Conservation (phyloP, 768 basidiomycete genomes). For the Agrocybe chaxingu region DNA sequence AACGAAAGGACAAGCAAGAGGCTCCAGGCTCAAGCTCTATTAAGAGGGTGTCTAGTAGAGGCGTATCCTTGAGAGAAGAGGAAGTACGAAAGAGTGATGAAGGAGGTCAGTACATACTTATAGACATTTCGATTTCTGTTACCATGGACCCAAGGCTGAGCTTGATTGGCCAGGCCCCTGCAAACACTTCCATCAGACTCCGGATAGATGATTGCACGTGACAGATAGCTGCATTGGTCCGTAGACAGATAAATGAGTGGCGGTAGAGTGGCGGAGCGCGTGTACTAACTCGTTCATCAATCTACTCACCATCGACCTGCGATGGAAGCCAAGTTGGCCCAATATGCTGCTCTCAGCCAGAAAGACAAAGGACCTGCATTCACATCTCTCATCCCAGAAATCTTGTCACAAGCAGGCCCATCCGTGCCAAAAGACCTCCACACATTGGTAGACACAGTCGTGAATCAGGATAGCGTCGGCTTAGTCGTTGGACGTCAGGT, state of each 20-base stretch:
- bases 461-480: slow-evolving; percentile 77
- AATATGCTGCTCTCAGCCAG: slow-evolving; percentile 63
- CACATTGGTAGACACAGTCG: slow-evolving; percentile 72
- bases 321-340: slow-evolving; percentile 68
- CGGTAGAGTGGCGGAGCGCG: too few species aligned
- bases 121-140: background rate
- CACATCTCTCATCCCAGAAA: slow-evolving; percentile 62
- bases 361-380: slow-evolving; percentile 85
- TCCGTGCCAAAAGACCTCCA: slow-evolving; percentile 57
- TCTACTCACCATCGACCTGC: background rate
- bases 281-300: background rate
- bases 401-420: slow-evolving; percentile 51
- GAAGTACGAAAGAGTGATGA: background rate
- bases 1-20: slow-evolving; percentile 12
- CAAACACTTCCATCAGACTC: background rate
- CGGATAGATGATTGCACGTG: background rate
- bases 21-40: slow-evolving; percentile 7
- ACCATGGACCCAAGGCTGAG: slow-evolving; percentile 6
- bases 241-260: background rate
- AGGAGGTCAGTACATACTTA: background rate
- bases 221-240: background rate
- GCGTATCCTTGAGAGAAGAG: background rate
- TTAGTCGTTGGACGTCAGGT: slow-evolving; percentile 89
- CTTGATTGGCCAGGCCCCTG: background rate
- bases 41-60: background rate